phyloP scores from a whole-genome alignment of 108 stramenopile species.

The Phaeodactylum tricornutum region DNA sequence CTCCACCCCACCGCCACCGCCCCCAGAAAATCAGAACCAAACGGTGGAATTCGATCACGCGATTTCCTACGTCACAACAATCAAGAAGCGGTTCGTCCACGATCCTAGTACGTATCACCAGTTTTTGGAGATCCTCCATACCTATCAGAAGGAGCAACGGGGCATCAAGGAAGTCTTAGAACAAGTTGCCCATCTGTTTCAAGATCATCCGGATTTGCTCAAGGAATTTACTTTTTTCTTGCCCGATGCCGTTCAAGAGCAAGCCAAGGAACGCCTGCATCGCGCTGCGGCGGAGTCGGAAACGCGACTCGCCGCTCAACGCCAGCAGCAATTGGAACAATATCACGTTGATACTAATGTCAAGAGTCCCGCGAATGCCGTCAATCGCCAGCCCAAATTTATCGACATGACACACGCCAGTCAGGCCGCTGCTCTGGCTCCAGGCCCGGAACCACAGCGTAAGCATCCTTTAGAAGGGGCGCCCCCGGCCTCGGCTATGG shows the following conservation, averaged over 20 bases:
- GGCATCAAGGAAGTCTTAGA: slow-evolving; percentile 92
- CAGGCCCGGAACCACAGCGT: not conserved
- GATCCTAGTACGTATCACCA: slow-evolving; percentile 79
- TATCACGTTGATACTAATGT: not conserved
- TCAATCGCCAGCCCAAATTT: not conserved
- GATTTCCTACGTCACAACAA: slow-evolving; percentile 87
- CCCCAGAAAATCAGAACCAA: slow-evolving; percentile 17
- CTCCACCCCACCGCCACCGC: slow-evolving; percentile 4
- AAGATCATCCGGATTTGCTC: slow-evolving; percentile 88
- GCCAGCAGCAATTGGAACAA: slow-evolving; percentile 19
- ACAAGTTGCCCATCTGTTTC: slow-evolving; percentile 81
- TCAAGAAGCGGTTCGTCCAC: slow-evolving; percentile 86
- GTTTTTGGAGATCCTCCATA: slow-evolving; percentile 89
- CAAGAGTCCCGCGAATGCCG: not conserved
- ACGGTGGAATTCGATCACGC: slow-evolving; percentile 90
- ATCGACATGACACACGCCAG: slow-evolving; percentile 1
- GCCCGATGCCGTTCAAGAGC: slow-evolving; percentile 89
- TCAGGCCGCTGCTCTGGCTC: not conserved
- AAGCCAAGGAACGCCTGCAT: slow-evolving; percentile 79
- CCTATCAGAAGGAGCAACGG: slow-evolving; percentile 90
- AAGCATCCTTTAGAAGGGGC: not conserved
- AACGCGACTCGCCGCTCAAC: slow-evolving; percentile 56
- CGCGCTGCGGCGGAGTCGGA: slow-evolving; percentile 84
- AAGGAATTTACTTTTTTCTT: slow-evolving; percentile 92
- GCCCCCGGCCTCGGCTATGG: no score